These are phyloP conservation scores for Syzygium jambos DNA, from an alignment of 345 rosid genomes.

Conservation along the genomic window DNA sequence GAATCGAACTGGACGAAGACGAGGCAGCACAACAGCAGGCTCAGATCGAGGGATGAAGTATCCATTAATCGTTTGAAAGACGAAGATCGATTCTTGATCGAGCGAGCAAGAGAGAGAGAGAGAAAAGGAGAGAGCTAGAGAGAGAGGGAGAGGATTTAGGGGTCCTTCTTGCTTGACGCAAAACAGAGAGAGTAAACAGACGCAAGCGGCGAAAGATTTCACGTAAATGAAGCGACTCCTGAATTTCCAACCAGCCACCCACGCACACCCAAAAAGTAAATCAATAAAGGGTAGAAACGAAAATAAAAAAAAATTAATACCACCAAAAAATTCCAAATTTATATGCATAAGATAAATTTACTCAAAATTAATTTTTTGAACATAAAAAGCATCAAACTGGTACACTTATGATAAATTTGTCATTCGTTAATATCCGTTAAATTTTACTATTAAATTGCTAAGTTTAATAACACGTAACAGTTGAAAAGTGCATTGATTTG, in stretches of 20 bases:
- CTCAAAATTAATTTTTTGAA: no score
- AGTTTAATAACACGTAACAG: no score
- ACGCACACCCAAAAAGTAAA: not conserved
- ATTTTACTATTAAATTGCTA: no score
- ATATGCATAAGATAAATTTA: no score
- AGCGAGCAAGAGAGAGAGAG: not conserved
- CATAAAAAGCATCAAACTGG: no score
- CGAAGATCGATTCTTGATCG: not conserved
- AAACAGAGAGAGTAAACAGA: not conserved
- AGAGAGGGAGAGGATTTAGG: not conserved
- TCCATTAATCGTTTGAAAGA: constrained; percentile 48
- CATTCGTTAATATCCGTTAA: no score
- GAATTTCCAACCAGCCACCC: not conserved
- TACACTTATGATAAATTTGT: no score
- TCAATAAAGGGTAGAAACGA: no score
- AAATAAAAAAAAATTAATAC: no score
- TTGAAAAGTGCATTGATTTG: no score
- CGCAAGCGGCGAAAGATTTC: not conserved
- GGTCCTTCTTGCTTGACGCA: not conserved
- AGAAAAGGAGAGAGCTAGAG: not conserved
- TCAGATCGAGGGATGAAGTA: constrained; percentile 29
- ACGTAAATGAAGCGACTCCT: not conserved
- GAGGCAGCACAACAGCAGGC: constrained; percentile 9
- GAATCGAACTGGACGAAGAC: constrained; percentile 15
- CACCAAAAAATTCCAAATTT: no score